phyloP scores from a whole-genome alignment of 164 flowering plant genomes.

The Taxillus chinensis region DNA sequence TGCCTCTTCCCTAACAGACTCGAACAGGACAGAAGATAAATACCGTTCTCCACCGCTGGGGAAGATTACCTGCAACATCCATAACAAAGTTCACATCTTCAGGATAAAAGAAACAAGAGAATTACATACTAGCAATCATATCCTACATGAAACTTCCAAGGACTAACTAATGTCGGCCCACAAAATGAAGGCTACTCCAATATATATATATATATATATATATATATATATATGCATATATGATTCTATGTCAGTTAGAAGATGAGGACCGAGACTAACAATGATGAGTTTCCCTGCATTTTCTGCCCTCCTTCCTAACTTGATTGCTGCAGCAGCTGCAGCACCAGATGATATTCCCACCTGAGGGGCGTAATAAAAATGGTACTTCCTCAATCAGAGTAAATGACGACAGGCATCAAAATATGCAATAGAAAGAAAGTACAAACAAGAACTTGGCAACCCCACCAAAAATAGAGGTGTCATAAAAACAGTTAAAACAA shows the following conservation, averaged over 20 bases:
- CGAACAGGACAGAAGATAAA: neutral
- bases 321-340: neutral
- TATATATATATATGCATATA: no score
- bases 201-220: no score
- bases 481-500: neutral
- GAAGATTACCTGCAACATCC: neutral
- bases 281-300: neutral
- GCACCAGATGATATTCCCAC: conserved; percentile 7
- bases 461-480: conserved; percentile 1
- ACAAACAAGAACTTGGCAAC: neutral
- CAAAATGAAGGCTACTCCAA: no score
- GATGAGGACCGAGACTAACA: neutral
- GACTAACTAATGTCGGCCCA: no score
- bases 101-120: no score
- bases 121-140: no score
- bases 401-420: neutral
- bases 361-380: neutral
- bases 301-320: conserved; percentile 3
- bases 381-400: neutral
- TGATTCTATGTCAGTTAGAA: neutral
- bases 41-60: conserved; percentile 1
- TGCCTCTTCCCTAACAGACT: neutral
- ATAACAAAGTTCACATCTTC: neutral
- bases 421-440: neutral
- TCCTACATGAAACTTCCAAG: no score